Base-by-base conservation (phyloP, 129 eudicot genomes). In the Gnaphalium uliginosum region DNA sequence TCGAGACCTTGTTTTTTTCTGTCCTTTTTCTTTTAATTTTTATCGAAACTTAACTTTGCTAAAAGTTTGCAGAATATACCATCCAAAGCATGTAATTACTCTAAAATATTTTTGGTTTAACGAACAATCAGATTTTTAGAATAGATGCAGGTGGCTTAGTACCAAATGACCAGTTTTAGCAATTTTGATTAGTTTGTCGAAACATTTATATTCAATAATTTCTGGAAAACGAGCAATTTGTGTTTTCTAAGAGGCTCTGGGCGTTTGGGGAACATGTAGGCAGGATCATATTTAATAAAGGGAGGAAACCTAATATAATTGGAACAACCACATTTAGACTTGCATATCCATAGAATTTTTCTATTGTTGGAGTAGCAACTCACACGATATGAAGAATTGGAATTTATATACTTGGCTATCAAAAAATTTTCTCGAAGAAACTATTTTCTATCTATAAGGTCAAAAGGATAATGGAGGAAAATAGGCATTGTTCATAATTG, bases 31-130 rank as follows among this genome's bases (percentile, higher is more conserved):
- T 13, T 3, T 46, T 21, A 60, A 57, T 43, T 22, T 32, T 54
- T 77, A 68, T 68, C 69, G 9, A 53, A 25, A 26, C 69, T 50
- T 30, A 30, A 30, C 24, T 3, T 15, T 30, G 25, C 53, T 59
- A 63, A 78, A 48, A 78, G 3, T 46, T 61, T 50, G 6, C 66
- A 68, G 69, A 61, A 3, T 11, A 14, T 57, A 30, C 33, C 41
- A 43, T 68, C n/a, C 43, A n/a, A 37, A 48, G 22, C 26, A 33
- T 78, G 23, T 32, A 46, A 21, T 69, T 27, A 14, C 48, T 70
- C 39, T 9, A 60, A 10, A 48, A 22, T n/a, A 29, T 53, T 64
- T 64, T 30, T 71, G 65, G 61, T 17, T 30, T 6, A 22, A 43
- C 5, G 62, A 60, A 60, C 39, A 6, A 43, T 60, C 27, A 13